Evolutionary conservation across 2,329 filamentous ascomycete genomes (phyloP), one percentile per base, ranked within the genome.

Genomic region (Botrytis elliptica): DNA sequence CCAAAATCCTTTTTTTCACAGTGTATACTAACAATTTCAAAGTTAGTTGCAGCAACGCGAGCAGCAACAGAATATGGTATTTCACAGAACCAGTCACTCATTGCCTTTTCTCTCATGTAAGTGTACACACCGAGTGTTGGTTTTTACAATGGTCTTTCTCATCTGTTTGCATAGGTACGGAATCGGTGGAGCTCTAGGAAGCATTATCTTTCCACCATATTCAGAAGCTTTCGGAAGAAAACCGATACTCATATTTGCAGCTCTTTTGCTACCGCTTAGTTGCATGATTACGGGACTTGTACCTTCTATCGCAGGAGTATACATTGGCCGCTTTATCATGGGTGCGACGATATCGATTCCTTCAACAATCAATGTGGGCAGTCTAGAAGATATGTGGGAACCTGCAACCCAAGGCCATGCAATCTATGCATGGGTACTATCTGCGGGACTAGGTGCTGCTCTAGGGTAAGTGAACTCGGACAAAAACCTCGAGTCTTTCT

Each of bases 361-460:
- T 2, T 82, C 84, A 0, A 84, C 85, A 36, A 84, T 87, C 9
- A 83, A 84, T 14, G 82, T 84, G 0, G 85, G 86, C 1, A 85
- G 83, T 68, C 82, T 87, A 46, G 85, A 87, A 74, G 85, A 87
- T 74, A 83, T 87, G 78, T 86, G 83, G 79, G 83, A 85, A 72
- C 81, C 82, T 2, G 80, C 81, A 71, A 80, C 80, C n/a, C 81
- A 85, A 22, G 83, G 86, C 12, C 86, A 84, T 84, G 77, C 84
- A 22, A 81, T 87, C 14, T 84, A 84, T 71, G 77, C 82, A 10
- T 87, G 85, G 85, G 82, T 83, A 44, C 79, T 82, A 36, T 81
- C 81, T 14, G 82, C 84, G 1, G 85, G 84, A 3, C 76, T 84
- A 9, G 86, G 84, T 0, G 75, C 86, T 18, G 81, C 83, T 65